Evolutionary conservation across 495 filamentous ascomycete species (phyloP).

Genomic region (Sphaerosporella brunnea): DNA sequence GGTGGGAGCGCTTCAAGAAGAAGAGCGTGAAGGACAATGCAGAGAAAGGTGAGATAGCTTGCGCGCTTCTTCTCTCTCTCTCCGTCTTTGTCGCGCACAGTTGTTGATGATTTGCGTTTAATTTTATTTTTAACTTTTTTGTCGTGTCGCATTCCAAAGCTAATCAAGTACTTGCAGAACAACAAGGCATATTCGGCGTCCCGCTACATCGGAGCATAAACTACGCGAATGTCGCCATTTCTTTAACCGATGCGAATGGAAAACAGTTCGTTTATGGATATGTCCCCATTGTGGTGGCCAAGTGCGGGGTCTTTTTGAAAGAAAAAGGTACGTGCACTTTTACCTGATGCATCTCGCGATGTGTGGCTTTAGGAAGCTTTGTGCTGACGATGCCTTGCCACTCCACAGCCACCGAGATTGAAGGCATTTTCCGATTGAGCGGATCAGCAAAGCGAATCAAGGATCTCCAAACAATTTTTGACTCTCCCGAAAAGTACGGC

Average conservation of each 20-base stretch:
- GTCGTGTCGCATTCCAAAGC: not conserved
- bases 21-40: slow-evolving; percentile 38
- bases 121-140: not conserved
- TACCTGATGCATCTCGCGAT: not conserved
- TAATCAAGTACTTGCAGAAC: not conserved
- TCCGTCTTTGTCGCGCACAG: too few species aligned
- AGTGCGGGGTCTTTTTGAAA: slow-evolving; percentile 94
- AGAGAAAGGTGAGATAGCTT: slow-evolving; percentile 40
- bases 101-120: too few species aligned
- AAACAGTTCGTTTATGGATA: slow-evolving; percentile 97
- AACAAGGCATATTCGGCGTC: slow-evolving; percentile 63
- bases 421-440: slow-evolving; percentile 91
- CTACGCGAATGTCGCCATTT: slow-evolving; percentile 97
- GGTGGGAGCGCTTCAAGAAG: slow-evolving; percentile 61
- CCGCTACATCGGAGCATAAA: slow-evolving; percentile 86
- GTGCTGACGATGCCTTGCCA: slow-evolving; percentile 8
- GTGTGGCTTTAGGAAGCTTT: not conserved
- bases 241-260: slow-evolving; percentile 73
- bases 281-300: slow-evolving; percentile 94
- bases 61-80: not conserved
- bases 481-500: slow-evolving; percentile 89
- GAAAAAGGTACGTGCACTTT: slow-evolving; percentile 57
- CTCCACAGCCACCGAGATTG: slow-evolving; percentile 67
- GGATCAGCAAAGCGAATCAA: slow-evolving; percentile 98
- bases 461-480: slow-evolving; percentile 76